phyloP scores from a whole-genome alignment of 1,284 basidiomycete species.

The Fistulina hepatica region DNA sequence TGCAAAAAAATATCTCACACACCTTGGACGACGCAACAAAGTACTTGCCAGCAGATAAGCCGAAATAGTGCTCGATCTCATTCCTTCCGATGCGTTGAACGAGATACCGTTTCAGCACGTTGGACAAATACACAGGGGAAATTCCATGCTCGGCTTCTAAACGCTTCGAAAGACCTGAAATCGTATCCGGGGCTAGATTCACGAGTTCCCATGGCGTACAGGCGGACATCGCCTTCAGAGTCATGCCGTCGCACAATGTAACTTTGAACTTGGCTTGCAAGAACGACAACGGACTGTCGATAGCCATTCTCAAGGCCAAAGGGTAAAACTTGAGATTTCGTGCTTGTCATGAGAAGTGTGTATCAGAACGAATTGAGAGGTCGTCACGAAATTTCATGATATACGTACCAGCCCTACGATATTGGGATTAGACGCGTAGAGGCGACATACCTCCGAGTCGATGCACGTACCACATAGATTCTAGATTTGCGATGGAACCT shows the following conservation, averaged over 20 bases:
- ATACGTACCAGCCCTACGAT: not conserved
- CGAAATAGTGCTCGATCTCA: conserved; percentile 14
- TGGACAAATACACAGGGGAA: conserved; percentile 2
- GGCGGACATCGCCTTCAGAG: conserved; percentile 20
- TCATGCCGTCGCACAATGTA: conserved; percentile 15
- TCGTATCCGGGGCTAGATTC: conserved; percentile 14
- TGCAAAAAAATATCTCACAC: no score
- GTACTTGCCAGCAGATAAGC: no score
- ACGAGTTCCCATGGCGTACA: conserved; percentile 25
- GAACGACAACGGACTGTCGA: conserved; percentile 22
- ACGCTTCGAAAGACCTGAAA: conserved; percentile 1
- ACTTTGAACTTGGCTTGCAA: conserved; percentile 23
- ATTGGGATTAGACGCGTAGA: not conserved
- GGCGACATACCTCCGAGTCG: not conserved
- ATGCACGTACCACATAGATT: conserved; percentile 32
- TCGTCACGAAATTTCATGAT: not conserved
- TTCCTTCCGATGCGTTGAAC: conserved; percentile 30
- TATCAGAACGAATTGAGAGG: not conserved
- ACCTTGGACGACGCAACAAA: conserved; percentile 25
- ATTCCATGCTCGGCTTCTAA: conserved; percentile 1
- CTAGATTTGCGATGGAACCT: conserved; percentile 36
- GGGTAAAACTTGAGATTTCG: conserved; percentile 34
- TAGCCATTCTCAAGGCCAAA: conserved; percentile 24
- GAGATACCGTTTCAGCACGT: conserved; percentile 17
- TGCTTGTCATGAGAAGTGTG: conserved; percentile 3